phyloP scores from a whole-genome alignment of 352 stramenopile genomes.

The Phytopythium cucurbitacearum region DNA sequence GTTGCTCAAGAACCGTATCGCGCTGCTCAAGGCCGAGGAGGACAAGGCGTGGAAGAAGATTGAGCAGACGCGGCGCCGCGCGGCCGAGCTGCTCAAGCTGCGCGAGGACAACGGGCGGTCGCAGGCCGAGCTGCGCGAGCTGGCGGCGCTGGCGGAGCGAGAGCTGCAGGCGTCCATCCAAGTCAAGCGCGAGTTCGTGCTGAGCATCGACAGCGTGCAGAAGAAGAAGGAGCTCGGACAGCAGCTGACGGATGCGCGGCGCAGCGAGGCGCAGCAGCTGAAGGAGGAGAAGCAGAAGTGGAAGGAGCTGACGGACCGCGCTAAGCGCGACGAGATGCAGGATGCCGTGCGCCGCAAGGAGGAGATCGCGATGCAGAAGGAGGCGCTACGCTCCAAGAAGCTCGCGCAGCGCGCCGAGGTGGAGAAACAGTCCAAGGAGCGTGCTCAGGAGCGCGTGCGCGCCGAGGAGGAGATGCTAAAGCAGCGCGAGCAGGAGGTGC shows the following conservation, averaged over 20 bases:
- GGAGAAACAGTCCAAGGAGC: slow-evolving; percentile 65
- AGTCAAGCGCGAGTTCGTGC: slow-evolving; percentile 66
- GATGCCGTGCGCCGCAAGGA: slow-evolving; percentile 70
- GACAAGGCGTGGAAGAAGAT: slow-evolving; percentile 86
- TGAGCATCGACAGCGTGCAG: slow-evolving; percentile 75
- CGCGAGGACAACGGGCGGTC: slow-evolving; percentile 62
- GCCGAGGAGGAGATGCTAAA: slow-evolving; percentile 60
- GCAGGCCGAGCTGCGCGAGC: slow-evolving; percentile 56
- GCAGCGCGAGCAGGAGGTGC: slow-evolving; percentile 58
- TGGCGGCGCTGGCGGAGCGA: slow-evolving; percentile 43
- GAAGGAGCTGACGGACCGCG: slow-evolving; percentile 59
- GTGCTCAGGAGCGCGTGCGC: slow-evolving; percentile 52
- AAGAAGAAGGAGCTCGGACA: slow-evolving; percentile 76
- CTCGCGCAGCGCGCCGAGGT: slow-evolving; percentile 63
- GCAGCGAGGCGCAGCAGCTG: slow-evolving; percentile 61
- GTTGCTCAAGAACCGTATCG: slow-evolving; percentile 76
- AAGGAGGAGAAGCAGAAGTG: slow-evolving; percentile 84
- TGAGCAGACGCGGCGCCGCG: slow-evolving; percentile 71
- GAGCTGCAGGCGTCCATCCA: slow-evolving; percentile 73
- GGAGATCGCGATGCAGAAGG: slow-evolving; percentile 63
- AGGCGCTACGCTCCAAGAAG: slow-evolving; percentile 63
- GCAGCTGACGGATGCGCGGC: slow-evolving; percentile 63
- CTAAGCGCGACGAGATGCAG: slow-evolving; percentile 58
- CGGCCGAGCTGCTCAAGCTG: slow-evolving; percentile 63
- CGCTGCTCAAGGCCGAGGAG: slow-evolving; percentile 75